phyloP scores from a whole-genome alignment of 495 filamentous ascomycete genomes.

The Lasiosphaeria miniovina region DNA sequence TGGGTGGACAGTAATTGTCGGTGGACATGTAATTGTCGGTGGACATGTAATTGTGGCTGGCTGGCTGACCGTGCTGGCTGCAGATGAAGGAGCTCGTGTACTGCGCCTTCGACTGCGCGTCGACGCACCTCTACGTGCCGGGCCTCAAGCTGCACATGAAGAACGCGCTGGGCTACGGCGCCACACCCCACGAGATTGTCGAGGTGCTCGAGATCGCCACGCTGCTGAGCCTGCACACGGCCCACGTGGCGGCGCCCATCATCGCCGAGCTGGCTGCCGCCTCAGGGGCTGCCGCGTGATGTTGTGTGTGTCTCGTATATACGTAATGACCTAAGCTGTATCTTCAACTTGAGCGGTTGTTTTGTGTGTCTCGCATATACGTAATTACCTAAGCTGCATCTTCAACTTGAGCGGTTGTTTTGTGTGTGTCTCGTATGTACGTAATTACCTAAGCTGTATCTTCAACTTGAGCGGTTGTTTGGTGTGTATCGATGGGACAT shows the following conservation, averaged over 20 bases:
- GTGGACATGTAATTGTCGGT: no score
- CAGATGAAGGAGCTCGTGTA: constrained; percentile 45
- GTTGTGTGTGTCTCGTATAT: no score
- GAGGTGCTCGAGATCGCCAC: constrained; percentile 46
- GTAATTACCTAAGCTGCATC: no score
- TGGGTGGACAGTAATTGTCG: no score
- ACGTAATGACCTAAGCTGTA: no score
- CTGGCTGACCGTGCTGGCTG: constrained; percentile 1
- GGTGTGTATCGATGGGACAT: no score
- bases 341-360: no score
- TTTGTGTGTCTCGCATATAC: no score
- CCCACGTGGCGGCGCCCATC: constrained; percentile 34
- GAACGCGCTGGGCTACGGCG: constrained; percentile 43
- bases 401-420: no score
- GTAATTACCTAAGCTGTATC: no score
- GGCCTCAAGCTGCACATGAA: constrained; percentile 46
- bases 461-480: no score
- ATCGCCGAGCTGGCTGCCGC: constrained; percentile 20
- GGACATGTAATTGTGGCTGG: neutral
- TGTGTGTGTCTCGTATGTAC: no score
- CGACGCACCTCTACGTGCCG: constrained; percentile 43
- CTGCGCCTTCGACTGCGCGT: constrained; percentile 43
- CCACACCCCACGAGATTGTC: constrained; percentile 42
- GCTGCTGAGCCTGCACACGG: constrained; percentile 36
- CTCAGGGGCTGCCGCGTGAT: neutral